A percentile compares a stretch with the other conserved stretches of the same genome.
phyloP scores from a whole-genome alignment of 352 stramenopile species.

The Globisporangium spiculum region DNA sequence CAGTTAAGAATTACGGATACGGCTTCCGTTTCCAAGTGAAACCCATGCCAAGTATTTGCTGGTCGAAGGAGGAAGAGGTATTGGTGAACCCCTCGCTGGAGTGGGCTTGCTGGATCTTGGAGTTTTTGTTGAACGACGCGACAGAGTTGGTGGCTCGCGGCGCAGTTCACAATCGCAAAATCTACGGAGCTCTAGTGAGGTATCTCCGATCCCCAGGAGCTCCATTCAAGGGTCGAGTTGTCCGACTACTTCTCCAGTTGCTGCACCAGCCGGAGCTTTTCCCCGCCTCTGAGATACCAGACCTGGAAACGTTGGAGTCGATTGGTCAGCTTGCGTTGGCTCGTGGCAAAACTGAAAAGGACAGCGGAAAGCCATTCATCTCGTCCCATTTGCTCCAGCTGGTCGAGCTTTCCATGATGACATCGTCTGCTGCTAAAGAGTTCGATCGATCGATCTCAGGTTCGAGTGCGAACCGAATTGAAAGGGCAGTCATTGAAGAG shows the following conservation, averaged over 20 bases:
- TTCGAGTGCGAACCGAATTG: background rate
- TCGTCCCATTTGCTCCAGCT: conserved; percentile 75
- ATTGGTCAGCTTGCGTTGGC: conserved; percentile 59
- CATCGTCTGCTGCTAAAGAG: conserved; percentile 31
- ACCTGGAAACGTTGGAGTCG: conserved; percentile 58
- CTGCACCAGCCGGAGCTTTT: conserved; percentile 64
- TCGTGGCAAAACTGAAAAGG: conserved; percentile 56
- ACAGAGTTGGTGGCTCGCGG: conserved; percentile 58
- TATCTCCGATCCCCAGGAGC: conserved; percentile 78
- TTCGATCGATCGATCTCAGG: conserved; percentile 29
- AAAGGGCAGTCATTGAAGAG: background rate
- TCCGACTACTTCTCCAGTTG: conserved; percentile 74
- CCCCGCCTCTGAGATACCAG: conserved; percentile 45
- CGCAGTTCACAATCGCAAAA: conserved; percentile 77
- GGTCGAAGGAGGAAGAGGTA: conserved; percentile 79
- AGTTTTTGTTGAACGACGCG: conserved; percentile 77
- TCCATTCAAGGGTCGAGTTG: conserved; percentile 77
- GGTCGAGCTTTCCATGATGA: conserved; percentile 73
- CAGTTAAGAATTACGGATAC: conserved; percentile 59
- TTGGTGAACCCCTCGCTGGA: conserved; percentile 72
- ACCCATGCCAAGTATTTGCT: conserved; percentile 72
- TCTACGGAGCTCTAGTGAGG: conserved; percentile 76
- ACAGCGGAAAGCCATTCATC: conserved; percentile 64
- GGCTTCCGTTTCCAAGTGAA: conserved; percentile 85
- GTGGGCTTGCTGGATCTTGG: conserved; percentile 84